Conservation (phyloP, 2,329 filamentous ascomycete genomes). For the Knoxdaviesia proteae region DNA sequence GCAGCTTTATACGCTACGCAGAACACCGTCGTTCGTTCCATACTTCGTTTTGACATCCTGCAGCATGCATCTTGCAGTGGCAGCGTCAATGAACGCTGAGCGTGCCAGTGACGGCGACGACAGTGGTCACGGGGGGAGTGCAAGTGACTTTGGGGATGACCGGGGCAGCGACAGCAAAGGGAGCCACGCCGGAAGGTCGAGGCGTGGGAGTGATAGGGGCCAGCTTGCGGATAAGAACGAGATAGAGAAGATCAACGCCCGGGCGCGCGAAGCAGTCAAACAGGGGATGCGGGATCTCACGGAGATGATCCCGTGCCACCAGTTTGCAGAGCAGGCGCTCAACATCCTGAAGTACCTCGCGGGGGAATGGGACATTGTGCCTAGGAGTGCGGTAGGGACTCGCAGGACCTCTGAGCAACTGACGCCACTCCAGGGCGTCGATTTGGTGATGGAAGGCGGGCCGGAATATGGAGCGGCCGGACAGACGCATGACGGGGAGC, state of each 20-base stretch:
- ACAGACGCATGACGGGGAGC: slow-evolving; percentile 3
- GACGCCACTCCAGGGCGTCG: slow-evolving; percentile 1
- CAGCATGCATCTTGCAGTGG: slow-evolving; percentile 39
- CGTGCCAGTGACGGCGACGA: no score
- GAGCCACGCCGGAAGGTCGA: no score
- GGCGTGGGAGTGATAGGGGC: no score
- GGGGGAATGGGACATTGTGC: slow-evolving; percentile 31
- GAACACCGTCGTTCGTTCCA: slow-evolving; percentile 38
- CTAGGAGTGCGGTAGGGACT: no score
- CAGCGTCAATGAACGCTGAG: slow-evolving; percentile 12
- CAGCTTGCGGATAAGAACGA: slow-evolving; percentile 5
- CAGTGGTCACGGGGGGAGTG: no score
- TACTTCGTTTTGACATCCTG: slow-evolving; percentile 39
- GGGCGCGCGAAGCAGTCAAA: slow-evolving; percentile 22
- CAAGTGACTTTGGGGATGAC: no score
- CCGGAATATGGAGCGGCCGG: slow-evolving; percentile 9
- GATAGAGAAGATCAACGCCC: slow-evolving; percentile 9
- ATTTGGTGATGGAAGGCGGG: slow-evolving; percentile 20
- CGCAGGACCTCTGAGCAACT: no score
- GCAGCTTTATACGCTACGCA: slow-evolving; percentile 33
- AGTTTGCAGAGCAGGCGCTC: slow-evolving; percentile 38
- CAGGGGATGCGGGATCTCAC: slow-evolving; percentile 35
- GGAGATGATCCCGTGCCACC: slow-evolving; percentile 40
- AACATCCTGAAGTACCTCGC: slow-evolving; percentile 37
- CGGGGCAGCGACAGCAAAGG: no score